Evolutionary conservation across 2,329 filamentous ascomycete genomes (phyloP).

Genomic region (Clarireedia paspali): DNA sequence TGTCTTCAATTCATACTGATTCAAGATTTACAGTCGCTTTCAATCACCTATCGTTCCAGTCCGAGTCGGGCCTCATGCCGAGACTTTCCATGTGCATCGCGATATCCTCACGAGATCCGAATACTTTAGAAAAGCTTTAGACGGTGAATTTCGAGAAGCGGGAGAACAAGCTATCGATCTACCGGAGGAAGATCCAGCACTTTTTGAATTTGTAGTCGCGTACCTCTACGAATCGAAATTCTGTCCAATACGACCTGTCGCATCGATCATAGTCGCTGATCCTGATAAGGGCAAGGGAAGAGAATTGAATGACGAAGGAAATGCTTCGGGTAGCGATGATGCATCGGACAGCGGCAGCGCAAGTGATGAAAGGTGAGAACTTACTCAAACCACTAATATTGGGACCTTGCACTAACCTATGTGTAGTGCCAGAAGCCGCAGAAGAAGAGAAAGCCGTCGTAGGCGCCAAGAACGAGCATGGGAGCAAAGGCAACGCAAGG

Average conservation of each 20-base stretch:
- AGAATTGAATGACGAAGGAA: slow-evolving; percentile 26
- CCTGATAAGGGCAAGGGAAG: slow-evolving; percentile 38
- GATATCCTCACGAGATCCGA: slow-evolving; percentile 38
- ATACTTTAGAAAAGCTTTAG: slow-evolving; percentile 43
- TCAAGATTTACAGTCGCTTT: slow-evolving; percentile 32
- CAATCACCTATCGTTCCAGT: slow-evolving; percentile 39
- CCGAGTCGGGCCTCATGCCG: slow-evolving; percentile 37
- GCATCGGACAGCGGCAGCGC: slow-evolving; percentile 29
- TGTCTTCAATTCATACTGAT: neutral
- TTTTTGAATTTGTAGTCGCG: slow-evolving; percentile 45
- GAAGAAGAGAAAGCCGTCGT: slow-evolving; percentile 29
- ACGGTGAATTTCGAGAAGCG: slow-evolving; percentile 40
- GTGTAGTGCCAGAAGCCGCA: slow-evolving; percentile 27
- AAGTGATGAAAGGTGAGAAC: slow-evolving; percentile 32
- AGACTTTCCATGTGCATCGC: slow-evolving; percentile 42
- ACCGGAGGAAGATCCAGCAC: slow-evolving; percentile 42
- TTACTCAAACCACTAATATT: neutral
- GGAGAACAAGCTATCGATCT: slow-evolving; percentile 39
- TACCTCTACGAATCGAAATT: slow-evolving; percentile 42
- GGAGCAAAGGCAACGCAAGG: slow-evolving; percentile 36
- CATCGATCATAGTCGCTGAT: slow-evolving; percentile 23
- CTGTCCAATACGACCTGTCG: slow-evolving; percentile 37
- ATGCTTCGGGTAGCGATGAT: slow-evolving; percentile 21
- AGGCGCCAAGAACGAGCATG: slow-evolving; percentile 31
- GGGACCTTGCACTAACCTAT: slow-evolving; percentile 3